Evolutionary conservation across 2,329 filamentous ascomycete genomes (phyloP).

Genomic region (Fusarium goolgardi): DNA sequence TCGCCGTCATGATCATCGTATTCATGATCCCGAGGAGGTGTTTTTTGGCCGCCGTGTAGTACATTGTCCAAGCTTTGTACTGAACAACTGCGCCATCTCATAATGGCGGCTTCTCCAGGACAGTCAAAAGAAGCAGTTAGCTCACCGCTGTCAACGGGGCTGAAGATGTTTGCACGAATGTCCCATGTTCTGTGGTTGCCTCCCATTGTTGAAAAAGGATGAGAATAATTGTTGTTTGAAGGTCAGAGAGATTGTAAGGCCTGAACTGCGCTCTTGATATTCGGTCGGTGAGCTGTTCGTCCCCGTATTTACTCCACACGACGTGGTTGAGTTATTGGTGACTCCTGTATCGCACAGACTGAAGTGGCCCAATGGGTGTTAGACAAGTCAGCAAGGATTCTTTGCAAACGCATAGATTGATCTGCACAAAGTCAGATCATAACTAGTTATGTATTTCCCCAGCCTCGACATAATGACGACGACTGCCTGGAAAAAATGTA

Average conservation of each 20-base stretch:
- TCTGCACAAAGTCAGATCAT: neutral
- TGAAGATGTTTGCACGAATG: neutral
- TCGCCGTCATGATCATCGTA: neutral
- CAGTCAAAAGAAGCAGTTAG: neutral
- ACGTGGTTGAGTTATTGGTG: neutral
- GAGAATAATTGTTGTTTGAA: neutral
- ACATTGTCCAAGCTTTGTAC: neutral
- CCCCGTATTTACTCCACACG: neutral
- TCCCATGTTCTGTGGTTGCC: conserved; percentile 1
- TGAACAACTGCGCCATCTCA: neutral
- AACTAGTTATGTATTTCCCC: neutral
- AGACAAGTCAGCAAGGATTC: conserved; percentile 1
- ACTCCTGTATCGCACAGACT: neutral
- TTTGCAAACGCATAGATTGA: neutral
- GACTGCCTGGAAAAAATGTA: neutral
- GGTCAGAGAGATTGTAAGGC: neutral
- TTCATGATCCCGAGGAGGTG: neutral
- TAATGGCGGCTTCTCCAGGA: neutral
- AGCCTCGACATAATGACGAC: neutral
- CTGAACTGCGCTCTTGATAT: neutral
- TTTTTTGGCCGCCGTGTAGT: neutral
- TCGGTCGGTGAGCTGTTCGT: neutral
- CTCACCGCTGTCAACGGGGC: neutral
- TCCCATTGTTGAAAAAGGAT: neutral
- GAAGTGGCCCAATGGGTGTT: neutral